phyloP scores from a whole-genome alignment of 495 filamentous ascomycete genomes.

The Aspergillus ostianus region DNA sequence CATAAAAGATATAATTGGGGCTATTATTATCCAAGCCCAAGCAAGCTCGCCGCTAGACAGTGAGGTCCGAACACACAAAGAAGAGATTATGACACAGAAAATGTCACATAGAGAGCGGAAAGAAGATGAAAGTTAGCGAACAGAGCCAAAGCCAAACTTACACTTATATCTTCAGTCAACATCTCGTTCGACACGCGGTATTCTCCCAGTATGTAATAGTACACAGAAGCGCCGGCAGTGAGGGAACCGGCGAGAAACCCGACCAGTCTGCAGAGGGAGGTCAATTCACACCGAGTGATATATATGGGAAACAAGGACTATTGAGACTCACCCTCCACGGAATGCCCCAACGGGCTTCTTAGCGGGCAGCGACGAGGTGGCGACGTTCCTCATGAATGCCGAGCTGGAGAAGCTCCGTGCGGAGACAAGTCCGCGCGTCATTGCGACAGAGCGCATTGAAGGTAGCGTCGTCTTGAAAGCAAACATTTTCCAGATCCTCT shows the following conservation, averaged over 20 bases:
- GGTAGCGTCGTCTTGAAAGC: constrained; percentile 22
- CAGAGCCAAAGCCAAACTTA: constrained; percentile 49
- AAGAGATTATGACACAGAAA: constrained; percentile 5
- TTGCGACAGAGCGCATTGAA: constrained; percentile 25
- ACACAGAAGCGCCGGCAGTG: constrained; percentile 74
- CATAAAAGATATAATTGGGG: background rate
- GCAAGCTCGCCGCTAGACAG: background rate
- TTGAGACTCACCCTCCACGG: constrained; percentile 75
- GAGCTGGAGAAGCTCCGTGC: constrained; percentile 37
- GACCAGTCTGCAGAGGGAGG: constrained; percentile 61
- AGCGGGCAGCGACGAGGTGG: constrained; percentile 53
- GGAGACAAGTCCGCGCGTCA: constrained; percentile 21
- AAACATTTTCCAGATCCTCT: constrained; percentile 25
- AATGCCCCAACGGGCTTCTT: constrained; percentile 88
- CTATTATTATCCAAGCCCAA: background rate
- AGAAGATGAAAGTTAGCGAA: constrained; percentile 6
- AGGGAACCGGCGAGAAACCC: constrained; percentile 90
- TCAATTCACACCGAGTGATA: background rate
- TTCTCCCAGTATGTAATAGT: constrained; percentile 89
- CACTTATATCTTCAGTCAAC: constrained; percentile 93
- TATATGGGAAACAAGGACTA: background rate
- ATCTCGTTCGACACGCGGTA: constrained; percentile 93
- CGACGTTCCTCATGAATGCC: constrained; percentile 31
- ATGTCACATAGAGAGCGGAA: background rate
- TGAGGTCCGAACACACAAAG: background rate